These are phyloP conservation scores for Anisogramma anomala DNA, from an alignment of 2,329 filamentous ascomycete species.

Conservation along the genomic window DNA sequence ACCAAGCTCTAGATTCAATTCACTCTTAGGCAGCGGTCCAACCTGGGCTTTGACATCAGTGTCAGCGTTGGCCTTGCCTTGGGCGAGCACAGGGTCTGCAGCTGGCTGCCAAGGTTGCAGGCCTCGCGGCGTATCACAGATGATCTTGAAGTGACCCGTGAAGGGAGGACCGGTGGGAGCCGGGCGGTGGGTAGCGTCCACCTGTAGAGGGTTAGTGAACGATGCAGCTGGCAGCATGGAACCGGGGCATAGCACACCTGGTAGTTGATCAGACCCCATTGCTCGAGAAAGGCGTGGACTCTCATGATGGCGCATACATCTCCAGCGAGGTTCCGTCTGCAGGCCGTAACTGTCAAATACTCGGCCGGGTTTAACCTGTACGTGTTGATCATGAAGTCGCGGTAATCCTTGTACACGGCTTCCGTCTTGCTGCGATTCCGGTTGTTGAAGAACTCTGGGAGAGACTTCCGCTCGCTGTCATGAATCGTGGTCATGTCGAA, in stretches of 20 bases:
- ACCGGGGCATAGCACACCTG: constrained; percentile 50
- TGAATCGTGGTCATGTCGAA: constrained; percentile 96
- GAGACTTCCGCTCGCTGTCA: constrained; percentile 81
- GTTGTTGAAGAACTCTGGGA: constrained; percentile 98
- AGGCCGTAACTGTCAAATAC: constrained; percentile 94
- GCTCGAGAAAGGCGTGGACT: constrained; percentile 92
- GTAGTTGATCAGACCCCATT: constrained; percentile 98
- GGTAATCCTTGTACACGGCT: constrained; percentile 95
- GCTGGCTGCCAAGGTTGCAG: constrained; percentile 92
- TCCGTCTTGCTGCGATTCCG: constrained; percentile 97
- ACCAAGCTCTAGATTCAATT: constrained; percentile 83
- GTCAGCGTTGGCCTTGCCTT: constrained; percentile 48
- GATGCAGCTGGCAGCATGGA: neutral
- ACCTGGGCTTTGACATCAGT: constrained; percentile 66
- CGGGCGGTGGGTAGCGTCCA: constrained; percentile 88
- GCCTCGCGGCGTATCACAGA: constrained; percentile 88
- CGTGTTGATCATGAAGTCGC: constrained; percentile 99
- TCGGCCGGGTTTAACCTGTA: constrained; percentile 92
- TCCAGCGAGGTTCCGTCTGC: constrained; percentile 84
- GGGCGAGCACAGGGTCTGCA: constrained; percentile 56
- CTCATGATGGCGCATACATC: constrained; percentile 99
- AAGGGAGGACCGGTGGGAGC: constrained; percentile 94
- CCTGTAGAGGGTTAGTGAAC: constrained; percentile 38
- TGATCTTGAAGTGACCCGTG: constrained; percentile 93
- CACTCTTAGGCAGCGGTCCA: constrained; percentile 57